phyloP scores from a whole-genome alignment of 164 flowering plant species.

The Macadamia integrifolia region DNA sequence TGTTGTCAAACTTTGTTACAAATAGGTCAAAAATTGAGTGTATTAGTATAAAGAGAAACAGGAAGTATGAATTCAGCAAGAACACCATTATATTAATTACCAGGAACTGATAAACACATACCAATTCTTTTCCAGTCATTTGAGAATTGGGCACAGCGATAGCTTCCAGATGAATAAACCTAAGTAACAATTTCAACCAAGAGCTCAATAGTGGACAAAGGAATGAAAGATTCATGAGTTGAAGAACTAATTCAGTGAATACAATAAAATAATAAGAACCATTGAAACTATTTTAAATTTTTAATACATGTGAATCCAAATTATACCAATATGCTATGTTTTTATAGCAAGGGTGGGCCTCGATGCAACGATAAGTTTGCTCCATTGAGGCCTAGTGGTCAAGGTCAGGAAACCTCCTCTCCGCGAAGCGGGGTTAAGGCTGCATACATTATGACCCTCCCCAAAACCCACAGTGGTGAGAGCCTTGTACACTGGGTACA shows the following conservation, averaged over 20 bases:
- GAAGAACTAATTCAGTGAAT: not conserved
- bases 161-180: conserved; percentile 83
- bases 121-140: conserved; percentile 70
- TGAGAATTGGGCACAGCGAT: conserved; percentile 48
- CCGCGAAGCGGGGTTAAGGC: too few relatives aligned
- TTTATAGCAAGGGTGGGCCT: not conserved
- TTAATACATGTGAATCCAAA: too few relatives aligned
- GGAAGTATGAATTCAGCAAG: not conserved
- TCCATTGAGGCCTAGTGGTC: too few relatives aligned
- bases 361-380: too few relatives aligned
- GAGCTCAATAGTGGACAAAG: not conserved
- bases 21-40: not conserved
- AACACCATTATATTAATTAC: not conserved
- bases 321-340: not conserved
- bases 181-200: conserved; percentile 21
- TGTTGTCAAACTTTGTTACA: not conserved
- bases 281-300: too few relatives aligned
- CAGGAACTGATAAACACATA: conserved; percentile 21
- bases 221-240: not conserved
- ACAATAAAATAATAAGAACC: not conserved
- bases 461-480: too few relatives aligned
- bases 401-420: too few relatives aligned
- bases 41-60: not conserved
- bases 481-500: too few relatives aligned
- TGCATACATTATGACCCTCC: too few relatives aligned